Evolutionary conservation across 2,329 filamentous ascomycete species (phyloP).

Genomic region (Sclerotiophoma versabilis): DNA sequence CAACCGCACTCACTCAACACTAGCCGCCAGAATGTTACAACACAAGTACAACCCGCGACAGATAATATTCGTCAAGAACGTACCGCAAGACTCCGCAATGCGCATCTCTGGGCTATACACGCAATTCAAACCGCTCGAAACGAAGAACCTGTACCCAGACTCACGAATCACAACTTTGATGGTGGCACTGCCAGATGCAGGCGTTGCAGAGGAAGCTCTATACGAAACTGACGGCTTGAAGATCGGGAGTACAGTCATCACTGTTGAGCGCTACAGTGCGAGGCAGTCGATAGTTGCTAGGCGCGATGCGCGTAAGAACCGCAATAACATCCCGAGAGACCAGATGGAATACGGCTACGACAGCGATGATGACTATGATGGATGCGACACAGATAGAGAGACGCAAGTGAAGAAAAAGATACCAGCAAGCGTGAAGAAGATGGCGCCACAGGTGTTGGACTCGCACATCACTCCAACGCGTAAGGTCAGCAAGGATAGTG

Average conservation of each 20-base stretch:
- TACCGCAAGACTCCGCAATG: slow-evolving; percentile 17
- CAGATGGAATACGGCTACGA: background rate
- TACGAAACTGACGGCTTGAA: slow-evolving; percentile 14
- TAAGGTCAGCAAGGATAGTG: background rate
- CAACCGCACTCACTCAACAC: too few species aligned
- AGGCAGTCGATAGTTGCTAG: slow-evolving; percentile 16
- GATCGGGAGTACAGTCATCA: slow-evolving; percentile 21
- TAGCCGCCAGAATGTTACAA: background rate
- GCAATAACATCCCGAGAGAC: background rate
- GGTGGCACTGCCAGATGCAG: slow-evolving; percentile 17
- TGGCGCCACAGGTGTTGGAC: background rate
- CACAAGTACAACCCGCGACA: slow-evolving; percentile 11
- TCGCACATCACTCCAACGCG: background rate
- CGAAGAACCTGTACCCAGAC: slow-evolving; percentile 27
- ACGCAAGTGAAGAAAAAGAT: background rate
- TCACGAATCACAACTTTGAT: slow-evolving; percentile 26
- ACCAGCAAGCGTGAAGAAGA: background rate
- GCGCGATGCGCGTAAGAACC: background rate
- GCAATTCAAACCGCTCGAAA: slow-evolving; percentile 17
- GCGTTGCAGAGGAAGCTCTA: slow-evolving; percentile 7
- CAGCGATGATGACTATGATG: background rate
- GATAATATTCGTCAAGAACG: slow-evolving; percentile 31
- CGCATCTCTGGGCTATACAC: slow-evolving; percentile 11
- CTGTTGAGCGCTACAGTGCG: slow-evolving; percentile 25
- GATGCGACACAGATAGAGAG: background rate